Conservation (phyloP, 495 filamentous ascomycete species). For the Xylaria longipes region DNA sequence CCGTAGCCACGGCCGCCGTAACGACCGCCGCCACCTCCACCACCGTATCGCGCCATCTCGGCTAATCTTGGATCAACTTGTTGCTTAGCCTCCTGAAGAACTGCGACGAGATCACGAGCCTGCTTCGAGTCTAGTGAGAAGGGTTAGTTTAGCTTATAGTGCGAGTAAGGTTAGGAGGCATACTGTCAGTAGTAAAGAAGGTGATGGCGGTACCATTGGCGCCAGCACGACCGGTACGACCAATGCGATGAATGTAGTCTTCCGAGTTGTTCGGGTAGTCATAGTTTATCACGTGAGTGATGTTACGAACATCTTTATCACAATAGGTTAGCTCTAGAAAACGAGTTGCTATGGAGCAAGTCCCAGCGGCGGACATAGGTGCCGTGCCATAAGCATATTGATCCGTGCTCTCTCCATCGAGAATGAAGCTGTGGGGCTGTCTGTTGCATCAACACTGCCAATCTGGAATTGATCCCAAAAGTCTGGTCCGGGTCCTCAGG, state of each 20-base stretch:
- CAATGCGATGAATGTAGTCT: conserved; percentile 99
- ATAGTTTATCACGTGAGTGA: conserved; percentile 99
- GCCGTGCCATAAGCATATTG: conserved; percentile 66
- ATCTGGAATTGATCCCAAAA: conserved; percentile 56
- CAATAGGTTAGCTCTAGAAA: conserved; percentile 77
- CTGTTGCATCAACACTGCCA: conserved; percentile 61
- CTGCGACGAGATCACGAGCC: conserved; percentile 91
- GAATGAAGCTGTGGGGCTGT: conserved; percentile 62
- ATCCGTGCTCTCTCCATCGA: conserved; percentile 70
- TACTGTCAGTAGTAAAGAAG: conserved; percentile 98
- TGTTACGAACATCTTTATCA: conserved; percentile 97
- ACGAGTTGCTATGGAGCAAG: conserved; percentile 58
- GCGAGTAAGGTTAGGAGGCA: conserved; percentile 46
- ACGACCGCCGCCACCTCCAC: conserved; percentile 79
- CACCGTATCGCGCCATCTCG: conserved; percentile 94
- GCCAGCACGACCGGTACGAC: conserved; percentile 94
- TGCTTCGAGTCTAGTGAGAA: conserved; percentile 79
- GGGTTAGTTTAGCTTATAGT: conserved; percentile 40
- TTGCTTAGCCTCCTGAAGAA: conserved; percentile 97
- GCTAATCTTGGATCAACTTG: conserved; percentile 94
- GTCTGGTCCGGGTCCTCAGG: conserved; percentile 78
- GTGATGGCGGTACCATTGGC: conserved; percentile 92
- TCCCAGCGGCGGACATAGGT: conserved; percentile 59
- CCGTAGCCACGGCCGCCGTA: conserved; percentile 64
- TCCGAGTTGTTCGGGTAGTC: conserved; percentile 99